A percentile compares a stretch with the other conserved stretches of the same genome.
Evolutionary conservation across 208 protist species (phyloP).

Genomic region (Trypanosoma congolense): DNA sequence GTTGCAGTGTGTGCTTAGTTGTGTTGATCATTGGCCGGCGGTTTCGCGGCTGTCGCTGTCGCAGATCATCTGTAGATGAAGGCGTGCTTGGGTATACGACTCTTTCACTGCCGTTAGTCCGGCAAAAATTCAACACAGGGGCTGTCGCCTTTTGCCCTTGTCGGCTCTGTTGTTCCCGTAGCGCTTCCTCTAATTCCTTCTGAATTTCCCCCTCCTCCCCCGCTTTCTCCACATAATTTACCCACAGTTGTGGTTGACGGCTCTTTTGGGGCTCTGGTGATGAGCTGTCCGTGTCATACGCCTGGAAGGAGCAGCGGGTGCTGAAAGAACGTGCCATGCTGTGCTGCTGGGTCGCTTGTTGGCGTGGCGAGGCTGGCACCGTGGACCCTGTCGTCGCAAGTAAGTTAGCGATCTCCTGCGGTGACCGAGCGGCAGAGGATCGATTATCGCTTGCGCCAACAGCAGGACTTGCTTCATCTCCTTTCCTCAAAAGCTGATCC

Average conservation of each 20-base stretch:
- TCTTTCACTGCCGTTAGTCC: neutral
- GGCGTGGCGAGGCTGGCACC: neutral
- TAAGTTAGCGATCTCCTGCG: neutral
- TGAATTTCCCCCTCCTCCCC: neutral
- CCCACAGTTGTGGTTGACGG: no score
- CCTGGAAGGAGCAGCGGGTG: neutral
- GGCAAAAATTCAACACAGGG: slow-evolving; percentile 12
- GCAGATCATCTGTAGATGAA: no score
- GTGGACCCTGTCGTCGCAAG: neutral
- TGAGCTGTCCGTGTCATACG: neutral
- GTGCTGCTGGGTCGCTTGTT: neutral
- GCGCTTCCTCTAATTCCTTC: no score
- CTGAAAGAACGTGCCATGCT: neutral
- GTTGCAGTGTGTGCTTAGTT: no score
- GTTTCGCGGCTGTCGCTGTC: no score
- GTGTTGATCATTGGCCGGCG: no score
- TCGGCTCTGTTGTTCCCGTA: neutral
- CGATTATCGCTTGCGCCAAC: neutral
- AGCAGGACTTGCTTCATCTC: neutral
- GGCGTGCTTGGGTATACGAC: neutral
- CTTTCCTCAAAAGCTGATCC: neutral
- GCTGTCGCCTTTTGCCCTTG: neutral
- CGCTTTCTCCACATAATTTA: neutral
- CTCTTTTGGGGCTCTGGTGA: neutral
- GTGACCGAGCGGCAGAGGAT: neutral